These are phyloP conservation scores for Rhizophagus clarus DNA, from an alignment of 192 early-diverging fungal genomes.

Conservation along the genomic window DNA sequence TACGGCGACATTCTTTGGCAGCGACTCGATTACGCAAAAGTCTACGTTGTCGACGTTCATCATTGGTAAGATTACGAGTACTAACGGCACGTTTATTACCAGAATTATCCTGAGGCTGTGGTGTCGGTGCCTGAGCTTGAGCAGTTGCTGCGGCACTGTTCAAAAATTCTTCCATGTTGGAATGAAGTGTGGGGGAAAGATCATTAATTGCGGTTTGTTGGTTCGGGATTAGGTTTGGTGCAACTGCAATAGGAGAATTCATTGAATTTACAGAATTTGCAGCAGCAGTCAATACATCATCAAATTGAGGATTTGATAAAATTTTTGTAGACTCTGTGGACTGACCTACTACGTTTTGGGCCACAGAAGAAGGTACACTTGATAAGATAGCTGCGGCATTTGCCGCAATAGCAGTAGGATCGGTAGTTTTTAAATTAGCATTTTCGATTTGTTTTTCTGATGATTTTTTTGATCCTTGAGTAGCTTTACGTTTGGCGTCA, in stretches of 20 bases:
- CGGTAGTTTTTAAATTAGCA: neutral
- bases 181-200: neutral
- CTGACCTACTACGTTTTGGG: neutral
- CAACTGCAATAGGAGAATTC: slow-evolving; percentile 28
- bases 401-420: neutral
- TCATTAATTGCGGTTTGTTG: neutral
- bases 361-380: neutral
- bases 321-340: neutral
- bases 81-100: slow-evolving; percentile 13
- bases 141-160: neutral
- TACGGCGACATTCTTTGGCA: slow-evolving; percentile 83
- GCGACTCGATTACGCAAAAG: slow-evolving; percentile 77
- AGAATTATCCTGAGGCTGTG: neutral
- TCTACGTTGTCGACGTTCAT: slow-evolving; percentile 75
- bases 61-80: slow-evolving; percentile 56
- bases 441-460: neutral
- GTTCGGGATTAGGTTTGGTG: neutral
- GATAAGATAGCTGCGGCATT: slow-evolving; percentile 16
- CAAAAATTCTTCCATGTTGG: slow-evolving; percentile 23
- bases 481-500: slow-evolving; percentile 24
- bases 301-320: neutral
- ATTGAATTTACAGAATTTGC: neutral
- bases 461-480: neutral
- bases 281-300: neutral
- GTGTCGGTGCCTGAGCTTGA: neutral